Base-by-base conservation (phyloP, 2,329 filamentous ascomycete species). In the Metarhizium rileyi region DNA sequence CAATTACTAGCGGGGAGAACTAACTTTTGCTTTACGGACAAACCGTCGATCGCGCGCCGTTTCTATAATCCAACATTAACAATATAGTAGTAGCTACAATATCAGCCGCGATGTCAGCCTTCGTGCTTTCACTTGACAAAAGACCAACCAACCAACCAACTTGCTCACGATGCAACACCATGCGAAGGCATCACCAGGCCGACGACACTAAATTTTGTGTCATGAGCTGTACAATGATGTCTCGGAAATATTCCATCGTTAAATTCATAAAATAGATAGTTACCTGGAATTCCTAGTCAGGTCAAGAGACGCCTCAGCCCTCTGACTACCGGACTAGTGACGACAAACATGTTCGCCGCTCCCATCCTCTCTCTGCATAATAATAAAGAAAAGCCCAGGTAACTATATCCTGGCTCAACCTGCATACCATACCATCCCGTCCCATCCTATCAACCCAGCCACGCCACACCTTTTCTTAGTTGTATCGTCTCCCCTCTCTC, bases 231-330 rank as follows among this genome's bases (percentile, higher is more conserved):
- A 25, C 33, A 16, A 16, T 10, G 3, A 16, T n/a, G 20, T 22
- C 48, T 43, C 26, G 16, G 26, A 16, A 46, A 36, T 35, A 41
- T 44, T 28, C 48, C 44, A 38, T 52, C 50, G 28, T 52, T 38
- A 52, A 52, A 25, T 52, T 52, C 50, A 47, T 52, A 40, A 47
- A 40, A 47, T 52, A 47, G 33, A 20, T 25, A 48, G n/a, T 38
- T 28, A 30, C 28, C 30, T 33, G n/a, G 20, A 48, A 35, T 30
- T 44, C 44, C 36, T 36, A 18, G 47, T 33, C 47, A 44, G 40
- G 35, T 10, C n/a, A 44, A 40, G 10, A 44, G 20, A 48, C 18
- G 44, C 30, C 10, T 12, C 27, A 33, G 12, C 23, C 28, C 44
- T 49, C 36, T 48, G 49, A 26, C 33, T 42, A 38, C 23, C 26